Base-by-base conservation (phyloP, 2,329 filamentous ascomycete genomes). In the Cryphonectria naterciae region DNA sequence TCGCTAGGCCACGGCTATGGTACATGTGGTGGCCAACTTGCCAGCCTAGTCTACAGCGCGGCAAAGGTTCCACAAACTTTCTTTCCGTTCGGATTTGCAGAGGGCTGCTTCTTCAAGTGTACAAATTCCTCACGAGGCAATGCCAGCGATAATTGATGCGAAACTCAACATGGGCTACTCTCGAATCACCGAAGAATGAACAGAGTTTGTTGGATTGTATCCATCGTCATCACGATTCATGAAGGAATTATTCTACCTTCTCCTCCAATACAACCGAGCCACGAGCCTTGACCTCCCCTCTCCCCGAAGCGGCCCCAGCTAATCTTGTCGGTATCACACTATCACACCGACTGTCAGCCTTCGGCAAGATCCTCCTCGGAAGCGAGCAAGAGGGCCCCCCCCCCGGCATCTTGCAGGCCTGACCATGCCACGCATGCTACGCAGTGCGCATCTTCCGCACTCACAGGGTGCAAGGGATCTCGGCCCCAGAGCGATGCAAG, bases 281-380 rank as follows among this genome's bases (percentile, higher is more conserved):
- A 68, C 60, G 60, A 62, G 22, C 46, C 35, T 43, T 52, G n/a
- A 54, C 35, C 35, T 46, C 60, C 62, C 56, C 32, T 25, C 35
- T 46, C 60, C 62, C 56, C 32, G 32, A 65, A 63, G 46, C 43
- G 52, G 70, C 25, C 46, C 35, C 22, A 32, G 41, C 46, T 70
- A 62, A 60, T 61, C 63, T 68, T 37, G 25, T 56, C 37, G 65
- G 64, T 58, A 67, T 73, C 69, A 67, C 71, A 73, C 67, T 68
- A 65, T 70, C 71, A 73, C 67, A 73, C 71, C 69, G 71, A 73
- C 69, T 66, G 56, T 56, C 69, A 69, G 56, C 62, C 52, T 52
- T 71, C 64, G 63, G 69, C 61, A 66, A 68, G 67, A 71, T 66
- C 68, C 68, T 70, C 63, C 46, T 67, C 68, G 65, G 56, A 56